A percentile compares a stretch with the other conserved stretches of the same genome.
Conservation (phyloP, 2,329 filamentous ascomycete genomes). For the Alternaria postmessia region DNA sequence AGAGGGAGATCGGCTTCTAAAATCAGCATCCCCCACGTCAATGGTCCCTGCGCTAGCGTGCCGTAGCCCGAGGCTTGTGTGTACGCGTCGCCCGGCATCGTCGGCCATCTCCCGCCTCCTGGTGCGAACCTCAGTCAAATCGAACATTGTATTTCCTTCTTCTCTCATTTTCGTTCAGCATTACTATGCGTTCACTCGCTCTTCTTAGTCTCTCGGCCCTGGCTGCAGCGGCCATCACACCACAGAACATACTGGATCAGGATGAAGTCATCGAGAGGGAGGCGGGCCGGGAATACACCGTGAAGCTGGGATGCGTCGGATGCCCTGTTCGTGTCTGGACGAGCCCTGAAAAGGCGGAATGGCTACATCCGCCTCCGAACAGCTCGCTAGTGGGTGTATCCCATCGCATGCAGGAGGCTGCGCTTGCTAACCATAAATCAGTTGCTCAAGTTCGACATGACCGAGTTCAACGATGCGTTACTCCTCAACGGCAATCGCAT, state of each 20-base stretch:
- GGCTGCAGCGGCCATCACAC: constrained; percentile 10
- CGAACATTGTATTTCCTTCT: constrained; percentile 9
- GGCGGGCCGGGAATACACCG: constrained; percentile 33
- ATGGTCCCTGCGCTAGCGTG: constrained; percentile 25
- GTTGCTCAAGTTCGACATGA: constrained; percentile 38
- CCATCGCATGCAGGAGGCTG: too few relatives aligned
- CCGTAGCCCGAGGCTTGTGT: constrained; percentile 18
- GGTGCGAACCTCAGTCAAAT: background rate
- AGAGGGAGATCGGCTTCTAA: background rate
- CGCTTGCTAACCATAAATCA: constrained; percentile 9
- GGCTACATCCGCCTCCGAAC: constrained; percentile 29
- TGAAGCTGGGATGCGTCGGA: constrained; percentile 39
- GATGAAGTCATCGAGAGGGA: constrained; percentile 13
- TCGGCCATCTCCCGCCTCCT: constrained; percentile 7
- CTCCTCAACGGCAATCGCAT: constrained; percentile 34
- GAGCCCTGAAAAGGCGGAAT: constrained; percentile 10
- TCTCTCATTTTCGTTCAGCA: background rate
- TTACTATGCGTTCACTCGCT: constrained; percentile 26
- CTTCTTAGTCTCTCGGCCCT: constrained; percentile 17
- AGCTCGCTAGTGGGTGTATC: constrained; percentile 39
- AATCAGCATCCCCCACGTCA: constrained; percentile 2
- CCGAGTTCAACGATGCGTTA: constrained; percentile 16
- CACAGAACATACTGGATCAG: background rate
- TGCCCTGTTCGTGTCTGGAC: constrained; percentile 35
- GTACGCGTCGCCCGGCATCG: constrained; percentile 13